A percentile compares a stretch with the other conserved stretches of the same genome.
These are phyloP conservation scores for Delphinella strobiligena DNA, from an alignment of 2,329 filamentous ascomycete genomes.

Conservation along the genomic window DNA sequence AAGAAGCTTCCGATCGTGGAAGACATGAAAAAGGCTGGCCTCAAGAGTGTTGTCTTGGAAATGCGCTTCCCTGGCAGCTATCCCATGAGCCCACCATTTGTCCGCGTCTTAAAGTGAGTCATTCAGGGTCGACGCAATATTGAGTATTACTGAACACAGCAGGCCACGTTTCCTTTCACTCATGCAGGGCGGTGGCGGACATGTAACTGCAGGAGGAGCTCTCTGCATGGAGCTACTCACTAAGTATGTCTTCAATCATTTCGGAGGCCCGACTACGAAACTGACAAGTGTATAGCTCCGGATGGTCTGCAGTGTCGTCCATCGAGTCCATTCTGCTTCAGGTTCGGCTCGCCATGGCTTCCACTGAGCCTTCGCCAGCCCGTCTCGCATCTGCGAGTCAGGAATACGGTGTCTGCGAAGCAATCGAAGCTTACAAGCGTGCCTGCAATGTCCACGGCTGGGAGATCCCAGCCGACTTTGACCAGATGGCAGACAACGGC, in stretches of 20 bases:
- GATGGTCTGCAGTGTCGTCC: constrained; percentile 62
- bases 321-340: constrained; percentile 74
- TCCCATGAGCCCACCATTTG: constrained; percentile 70
- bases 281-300: constrained; percentile 55
- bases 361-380: constrained; percentile 56
- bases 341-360: constrained; percentile 64
- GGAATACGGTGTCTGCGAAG: constrained; percentile 55
- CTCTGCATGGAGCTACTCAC: constrained; percentile 54
- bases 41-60: constrained; percentile 66
- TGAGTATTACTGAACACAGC: neutral
- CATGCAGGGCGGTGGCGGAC: constrained; percentile 62
- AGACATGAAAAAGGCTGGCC: constrained; percentile 54
- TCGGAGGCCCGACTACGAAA: neutral
- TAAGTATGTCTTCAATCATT: neutral
- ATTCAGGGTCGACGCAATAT: too few species aligned
- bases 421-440: constrained; percentile 59
- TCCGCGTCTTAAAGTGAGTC: constrained; percentile 51
- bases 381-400: constrained; percentile 38
- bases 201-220: constrained; percentile 73
- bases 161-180: constrained; percentile 69
- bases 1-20: constrained; percentile 51
- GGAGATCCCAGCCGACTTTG: constrained; percentile 54
- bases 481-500: constrained; percentile 8
- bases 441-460: constrained; percentile 61
- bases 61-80: constrained; percentile 67